A percentile compares a stretch with the other conserved stretches of the same genome.
phyloP scores from a whole-genome alignment of 768 basidiomycete species.

The Cyclocybe aegerita region DNA sequence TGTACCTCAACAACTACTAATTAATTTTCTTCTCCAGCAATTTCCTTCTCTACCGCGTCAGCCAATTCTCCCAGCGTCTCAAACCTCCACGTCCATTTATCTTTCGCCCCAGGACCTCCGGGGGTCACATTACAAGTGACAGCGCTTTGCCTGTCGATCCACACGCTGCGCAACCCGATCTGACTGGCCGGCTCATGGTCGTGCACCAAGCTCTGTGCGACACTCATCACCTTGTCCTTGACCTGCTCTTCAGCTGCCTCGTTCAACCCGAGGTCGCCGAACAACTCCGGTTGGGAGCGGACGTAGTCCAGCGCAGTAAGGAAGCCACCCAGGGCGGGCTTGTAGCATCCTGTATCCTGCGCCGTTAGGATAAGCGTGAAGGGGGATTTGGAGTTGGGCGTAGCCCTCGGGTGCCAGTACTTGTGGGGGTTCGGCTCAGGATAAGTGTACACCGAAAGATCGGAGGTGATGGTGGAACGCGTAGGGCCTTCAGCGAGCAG shows the following conservation, averaged over 20 bases:
- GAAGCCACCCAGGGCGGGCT: constrained; percentile 61
- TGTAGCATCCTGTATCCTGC: constrained; percentile 72
- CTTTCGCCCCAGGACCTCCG: constrained; percentile 21
- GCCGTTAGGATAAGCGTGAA: constrained; percentile 72
- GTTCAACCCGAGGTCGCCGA: constrained; percentile 25
- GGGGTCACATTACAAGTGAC: constrained; percentile 41
- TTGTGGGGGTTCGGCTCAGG: constrained; percentile 31
- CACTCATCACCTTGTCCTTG: constrained; percentile 55
- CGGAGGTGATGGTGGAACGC: constrained; percentile 15
- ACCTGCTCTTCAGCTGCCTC: constrained; percentile 22
- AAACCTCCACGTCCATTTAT: constrained; percentile 52
- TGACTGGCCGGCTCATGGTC: constrained; percentile 64
- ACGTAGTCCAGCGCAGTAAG: constrained; percentile 45
- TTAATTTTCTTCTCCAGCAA: not conserved
- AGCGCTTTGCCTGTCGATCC: constrained; percentile 61
- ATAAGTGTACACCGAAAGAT: constrained; percentile 27
- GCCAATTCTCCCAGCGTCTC: constrained; percentile 62
- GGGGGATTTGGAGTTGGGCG: constrained; percentile 45
- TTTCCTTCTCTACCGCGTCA: constrained; percentile 50
- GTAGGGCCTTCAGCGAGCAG: constrained; percentile 45
- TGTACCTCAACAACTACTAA: no score
- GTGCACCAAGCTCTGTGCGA: constrained; percentile 67
- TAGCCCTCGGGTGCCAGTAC: constrained; percentile 45
- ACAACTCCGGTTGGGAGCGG: constrained; percentile 35
- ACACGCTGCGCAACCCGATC: constrained; percentile 58